Evolutionary conservation across 768 basidiomycete genomes (phyloP).

Genomic region (Ephemerocybe angulata): DNA sequence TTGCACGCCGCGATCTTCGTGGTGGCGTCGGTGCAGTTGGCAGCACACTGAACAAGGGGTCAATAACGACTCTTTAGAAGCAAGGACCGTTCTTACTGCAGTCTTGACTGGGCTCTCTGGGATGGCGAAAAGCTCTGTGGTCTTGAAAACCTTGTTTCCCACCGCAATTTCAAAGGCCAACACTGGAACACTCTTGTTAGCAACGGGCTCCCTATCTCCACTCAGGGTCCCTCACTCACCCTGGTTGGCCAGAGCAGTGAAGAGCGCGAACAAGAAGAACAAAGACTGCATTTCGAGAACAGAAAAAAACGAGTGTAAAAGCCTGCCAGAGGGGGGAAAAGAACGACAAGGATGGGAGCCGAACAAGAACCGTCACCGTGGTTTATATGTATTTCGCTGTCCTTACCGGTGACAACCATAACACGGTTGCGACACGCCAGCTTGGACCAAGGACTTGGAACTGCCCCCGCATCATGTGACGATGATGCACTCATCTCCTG

Average conservation of each 20-base stretch:
- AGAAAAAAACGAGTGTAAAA: slow-evolving; percentile 12
- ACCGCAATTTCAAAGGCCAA: slow-evolving; percentile 50
- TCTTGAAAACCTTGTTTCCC: slow-evolving; percentile 33
- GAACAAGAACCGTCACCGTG: not conserved
- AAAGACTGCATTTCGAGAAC: slow-evolving; percentile 26
- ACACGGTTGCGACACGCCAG: not conserved
- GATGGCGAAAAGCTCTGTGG: slow-evolving; percentile 44
- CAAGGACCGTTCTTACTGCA: slow-evolving; percentile 25
- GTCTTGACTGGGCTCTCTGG: slow-evolving; percentile 27
- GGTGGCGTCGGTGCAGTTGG: slow-evolving; percentile 26
- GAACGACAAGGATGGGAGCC: slow-evolving; percentile 12
- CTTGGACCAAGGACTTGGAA: not conserved
- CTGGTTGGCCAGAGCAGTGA: slow-evolving; percentile 53
- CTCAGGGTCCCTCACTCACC: slow-evolving; percentile 33
- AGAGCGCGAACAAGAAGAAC: slow-evolving; percentile 30
- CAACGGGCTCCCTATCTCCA: not conserved
- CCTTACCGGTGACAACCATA: not conserved
- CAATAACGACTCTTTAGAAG: slow-evolving; percentile 9
- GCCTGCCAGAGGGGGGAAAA: slow-evolving; percentile 26
- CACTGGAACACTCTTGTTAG: slow-evolving; percentile 21
- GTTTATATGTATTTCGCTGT: not conserved
- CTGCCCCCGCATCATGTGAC: not conserved
- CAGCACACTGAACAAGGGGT: slow-evolving; percentile 28
- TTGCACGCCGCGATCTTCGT: slow-evolving; percentile 37
- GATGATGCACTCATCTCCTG: too few species aligned